Base-by-base conservation (phyloP, 306 rosid genomes). In the Citrullus mucosospermus region DNA sequence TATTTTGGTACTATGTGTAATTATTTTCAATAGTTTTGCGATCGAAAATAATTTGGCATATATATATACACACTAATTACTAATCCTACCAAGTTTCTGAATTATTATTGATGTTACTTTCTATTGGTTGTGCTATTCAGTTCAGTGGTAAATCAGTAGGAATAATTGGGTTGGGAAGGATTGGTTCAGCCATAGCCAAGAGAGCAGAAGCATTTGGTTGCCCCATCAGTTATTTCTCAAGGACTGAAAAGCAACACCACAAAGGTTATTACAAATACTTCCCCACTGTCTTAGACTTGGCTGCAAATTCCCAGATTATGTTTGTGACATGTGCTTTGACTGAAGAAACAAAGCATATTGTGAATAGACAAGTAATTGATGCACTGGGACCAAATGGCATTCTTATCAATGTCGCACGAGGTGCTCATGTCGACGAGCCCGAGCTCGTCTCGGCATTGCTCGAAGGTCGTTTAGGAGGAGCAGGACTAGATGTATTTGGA, bases 401-500 rank as follows among this genome's bases (percentile, higher is more conserved):
- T 68, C 77, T 92, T 34, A 83, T 92, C 79, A 92, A 90, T n/a
- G 76, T 92, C 28, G 94, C 90, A 6, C 78, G 97, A 66, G 94
- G 95, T 55, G 59, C 30, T 20, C 91, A 71, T 30, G 46, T 90
- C 0, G 86, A 92, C 30, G 79, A 91, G 22, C 20, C 74, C 0
- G 89, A 88, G 80, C 94, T 92, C 16, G 90, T 90, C 57, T 73
- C 87, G 16, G 91, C 95, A 2, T 77, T 91, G 63, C 56, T 36
- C 8, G 88, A 91, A 77, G 89, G 94, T 39, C 76, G 91, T 53
- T 77, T 90, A 2, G 91, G 59, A 8, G 97, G 94, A 54, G 97
- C 97, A 0, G 97, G 97, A 5, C 88, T 91, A 8, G 91, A 90
- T 80, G 97, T 91, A 79, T 88, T 78, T 81, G 90, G 88, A 79